phyloP scores from a whole-genome alignment of 352 stramenopile genomes.

The Globisporangium paddicum region DNA sequence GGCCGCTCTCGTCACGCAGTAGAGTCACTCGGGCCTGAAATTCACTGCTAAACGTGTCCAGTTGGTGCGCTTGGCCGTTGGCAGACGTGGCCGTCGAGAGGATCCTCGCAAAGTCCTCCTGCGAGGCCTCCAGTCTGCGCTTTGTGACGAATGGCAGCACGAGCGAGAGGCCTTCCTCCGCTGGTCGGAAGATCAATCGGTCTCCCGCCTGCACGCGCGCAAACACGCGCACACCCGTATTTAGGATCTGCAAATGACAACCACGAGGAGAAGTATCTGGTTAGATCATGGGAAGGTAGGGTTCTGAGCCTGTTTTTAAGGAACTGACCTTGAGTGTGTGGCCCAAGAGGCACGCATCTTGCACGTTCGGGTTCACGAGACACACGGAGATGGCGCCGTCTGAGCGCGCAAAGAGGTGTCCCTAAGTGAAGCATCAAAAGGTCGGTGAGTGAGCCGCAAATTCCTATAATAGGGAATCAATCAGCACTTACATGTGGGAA shows the following conservation, averaged over 20 bases:
- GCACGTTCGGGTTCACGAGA: constrained; percentile 51
- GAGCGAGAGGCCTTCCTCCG: constrained; percentile 70
- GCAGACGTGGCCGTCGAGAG: constrained; percentile 13
- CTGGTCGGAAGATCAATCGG: constrained; percentile 63
- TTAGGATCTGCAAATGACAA: constrained; percentile 47
- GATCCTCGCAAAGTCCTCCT: constrained; percentile 21
- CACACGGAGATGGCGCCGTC: constrained; percentile 62
- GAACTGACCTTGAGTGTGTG: constrained; percentile 35
- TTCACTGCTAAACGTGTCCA: constrained; percentile 25
- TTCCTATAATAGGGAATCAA: background rate
- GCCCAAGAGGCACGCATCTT: constrained; percentile 48
- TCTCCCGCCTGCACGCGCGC: constrained; percentile 50
- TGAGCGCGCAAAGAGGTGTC: constrained; percentile 58
- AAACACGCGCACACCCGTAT: constrained; percentile 88
- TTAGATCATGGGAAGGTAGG: background rate
- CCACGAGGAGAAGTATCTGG: background rate
- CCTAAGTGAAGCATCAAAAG: constrained; percentile 18
- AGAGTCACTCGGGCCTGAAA: constrained; percentile 26
- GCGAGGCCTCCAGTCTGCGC: constrained; percentile 33
- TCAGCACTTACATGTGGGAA: constrained; percentile 39
- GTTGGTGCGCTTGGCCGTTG: constrained; percentile 21
- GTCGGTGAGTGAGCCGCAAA: background rate
- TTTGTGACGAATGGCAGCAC: constrained; percentile 83
- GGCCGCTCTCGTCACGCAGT: constrained; percentile 29
- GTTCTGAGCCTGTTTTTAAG: background rate